Evolutionary conservation across 495 filamentous ascomycete species (phyloP), one percentile per base, ranked within the genome.

Genomic region (Penicillium argentinense): DNA sequence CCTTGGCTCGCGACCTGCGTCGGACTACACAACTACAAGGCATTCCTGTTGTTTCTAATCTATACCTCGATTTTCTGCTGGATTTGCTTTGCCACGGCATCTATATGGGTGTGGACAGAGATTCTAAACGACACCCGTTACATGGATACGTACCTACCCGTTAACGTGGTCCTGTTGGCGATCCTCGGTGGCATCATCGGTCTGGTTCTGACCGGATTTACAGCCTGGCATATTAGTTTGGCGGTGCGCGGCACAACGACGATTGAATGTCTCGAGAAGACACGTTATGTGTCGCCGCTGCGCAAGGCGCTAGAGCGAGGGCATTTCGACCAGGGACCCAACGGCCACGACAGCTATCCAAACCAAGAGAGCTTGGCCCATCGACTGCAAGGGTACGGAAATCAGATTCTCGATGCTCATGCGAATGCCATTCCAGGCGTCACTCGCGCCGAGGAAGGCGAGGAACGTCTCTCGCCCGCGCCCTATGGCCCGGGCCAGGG

Each of bases 1-100:
- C 93, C 93, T 5, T 98, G 93, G 93, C 77, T 97, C 37, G 93
- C 95, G 14, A 97, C 89, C 3, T 98, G 93, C 61, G 86, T 98
- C 36, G 95, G 95, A 18, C 69, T 98, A 45, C 78, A 82, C 56
- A 98, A 97, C 68, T 95, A 97, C 75, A 97, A 97, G 66, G 77
- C 91, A 4, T 98, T 98, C 64, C 62, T 98, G 26, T 77, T 97
- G 7, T 98, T 98, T 67, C 77, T 98, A 19, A 85, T 95, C 42
- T 97, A 98, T 62, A 89, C 88, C 8, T 87, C 82, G 12, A 39
- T 96, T 11, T 96, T 95, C 73, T 91, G 88, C 74, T 82, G 88
- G 70, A 74, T 89, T 47, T 84, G 81, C 65, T 96, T 95, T 59
- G 75, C 62, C 9, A 81, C 86, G 9, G 80, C 88, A 1, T 79